A percentile compares a stretch with the other conserved stretches of the same genome.
Evolutionary conservation across 2,329 filamentous ascomycete species (phyloP).

Genomic region (Talaromyces sp.): DNA sequence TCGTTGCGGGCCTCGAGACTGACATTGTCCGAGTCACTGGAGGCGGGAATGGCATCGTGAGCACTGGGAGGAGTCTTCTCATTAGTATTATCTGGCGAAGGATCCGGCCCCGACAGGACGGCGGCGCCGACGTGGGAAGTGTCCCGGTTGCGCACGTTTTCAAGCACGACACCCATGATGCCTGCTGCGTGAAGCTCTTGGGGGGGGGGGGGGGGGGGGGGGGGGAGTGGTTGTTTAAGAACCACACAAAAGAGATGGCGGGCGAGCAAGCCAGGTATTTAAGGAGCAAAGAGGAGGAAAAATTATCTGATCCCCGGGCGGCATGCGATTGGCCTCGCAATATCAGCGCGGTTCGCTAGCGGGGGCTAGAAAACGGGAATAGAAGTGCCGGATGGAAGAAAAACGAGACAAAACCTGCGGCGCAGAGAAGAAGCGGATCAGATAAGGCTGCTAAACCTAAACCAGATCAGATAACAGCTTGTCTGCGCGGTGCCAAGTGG

Average conservation of each 20-base stretch:
- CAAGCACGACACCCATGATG: slow-evolving; percentile 7
- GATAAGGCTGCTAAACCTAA: background rate
- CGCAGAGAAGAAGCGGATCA: background rate
- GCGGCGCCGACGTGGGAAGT: slow-evolving; percentile 8
- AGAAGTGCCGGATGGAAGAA: background rate
- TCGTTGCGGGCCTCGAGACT: slow-evolving; percentile 24
- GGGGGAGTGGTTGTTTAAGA: background rate
- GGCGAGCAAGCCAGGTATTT: background rate
- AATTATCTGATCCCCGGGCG: background rate
- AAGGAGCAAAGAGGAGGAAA: background rate
- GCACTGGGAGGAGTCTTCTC: slow-evolving; percentile 5
- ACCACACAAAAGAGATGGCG: background rate
- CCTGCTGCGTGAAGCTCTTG: background rate
- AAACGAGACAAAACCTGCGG: background rate
- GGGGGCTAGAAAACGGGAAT: background rate
- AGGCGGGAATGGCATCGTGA: slow-evolving; percentile 8
- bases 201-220: too few species aligned
- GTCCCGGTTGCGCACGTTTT: slow-evolving; percentile 8
- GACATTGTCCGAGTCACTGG: slow-evolving; percentile 17
- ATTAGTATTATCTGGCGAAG: background rate
- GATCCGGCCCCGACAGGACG: background rate
- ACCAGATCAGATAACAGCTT: background rate
- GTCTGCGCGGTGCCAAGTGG: background rate
- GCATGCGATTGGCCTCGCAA: background rate
- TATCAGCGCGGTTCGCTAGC: background rate